These are phyloP conservation scores for Ochetophila trinervis DNA, from an alignment of 306 rosid genomes.

Conservation along the genomic window DNA sequence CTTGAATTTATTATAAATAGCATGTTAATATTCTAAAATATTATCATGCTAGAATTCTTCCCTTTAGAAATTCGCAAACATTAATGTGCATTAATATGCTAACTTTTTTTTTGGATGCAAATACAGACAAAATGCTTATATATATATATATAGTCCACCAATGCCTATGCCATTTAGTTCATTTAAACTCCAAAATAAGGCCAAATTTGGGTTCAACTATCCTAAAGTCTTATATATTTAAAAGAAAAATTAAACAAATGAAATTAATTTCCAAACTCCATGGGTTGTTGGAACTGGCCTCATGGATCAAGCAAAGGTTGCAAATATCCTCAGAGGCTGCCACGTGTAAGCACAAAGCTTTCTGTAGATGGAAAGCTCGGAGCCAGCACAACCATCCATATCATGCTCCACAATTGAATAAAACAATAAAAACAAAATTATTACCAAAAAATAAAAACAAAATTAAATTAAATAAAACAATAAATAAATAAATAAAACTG, in stretches of 20 bases:
- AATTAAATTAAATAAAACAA: no score
- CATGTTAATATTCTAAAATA: no score
- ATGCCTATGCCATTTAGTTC: background rate
- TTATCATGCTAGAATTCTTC: no score
- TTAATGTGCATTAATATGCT: no score
- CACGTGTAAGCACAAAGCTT: constrained; percentile 29
- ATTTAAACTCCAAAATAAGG: background rate
- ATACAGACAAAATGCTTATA: no score
- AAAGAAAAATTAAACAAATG: background rate
- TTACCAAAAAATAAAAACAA: constrained; percentile 1
- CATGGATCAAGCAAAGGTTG: background rate
- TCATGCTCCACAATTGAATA: background rate
- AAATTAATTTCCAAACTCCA: background rate
- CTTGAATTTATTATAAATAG: no score
- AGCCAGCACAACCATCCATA: background rate
- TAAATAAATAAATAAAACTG: background rate
- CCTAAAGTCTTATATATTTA: background rate
- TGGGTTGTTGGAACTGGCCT: background rate
- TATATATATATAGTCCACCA: no score
- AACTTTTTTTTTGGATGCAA: no score
- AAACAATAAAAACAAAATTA: constrained; percentile 2
- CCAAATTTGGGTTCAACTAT: background rate
- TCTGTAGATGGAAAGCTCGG: background rate
- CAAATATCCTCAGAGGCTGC: constrained; percentile 17
- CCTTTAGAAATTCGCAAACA: no score